Conservation (phyloP, 371 early-diverging fungal species). For the Mucor sp. region DNA sequence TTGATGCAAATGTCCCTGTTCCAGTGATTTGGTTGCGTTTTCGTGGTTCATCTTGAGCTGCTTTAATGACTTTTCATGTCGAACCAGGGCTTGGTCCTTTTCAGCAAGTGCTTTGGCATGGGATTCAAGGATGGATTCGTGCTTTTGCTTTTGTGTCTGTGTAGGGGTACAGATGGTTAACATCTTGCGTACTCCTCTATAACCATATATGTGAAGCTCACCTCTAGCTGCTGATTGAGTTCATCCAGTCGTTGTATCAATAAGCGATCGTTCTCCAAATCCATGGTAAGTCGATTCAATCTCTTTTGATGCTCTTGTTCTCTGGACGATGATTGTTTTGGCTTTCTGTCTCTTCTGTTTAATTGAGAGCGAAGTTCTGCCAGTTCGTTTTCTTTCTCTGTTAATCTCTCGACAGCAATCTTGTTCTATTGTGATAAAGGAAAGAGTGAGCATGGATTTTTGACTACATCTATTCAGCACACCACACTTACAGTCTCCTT, state of each 20-base stretch:
- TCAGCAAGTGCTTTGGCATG: slow-evolving; percentile 50
- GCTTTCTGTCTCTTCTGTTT: slow-evolving; percentile 36
- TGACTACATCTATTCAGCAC: background rate
- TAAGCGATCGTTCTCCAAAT: slow-evolving; percentile 47
- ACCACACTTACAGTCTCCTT: slow-evolving; percentile 37
- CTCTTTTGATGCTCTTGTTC: slow-evolving; percentile 37
- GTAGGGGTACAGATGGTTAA: too few relatives aligned
- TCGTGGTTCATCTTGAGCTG: slow-evolving; percentile 38
- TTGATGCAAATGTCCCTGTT: slow-evolving; percentile 34
- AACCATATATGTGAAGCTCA: slow-evolving; percentile 14
- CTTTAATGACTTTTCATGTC: slow-evolving; percentile 39
- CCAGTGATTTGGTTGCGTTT: slow-evolving; percentile 30
- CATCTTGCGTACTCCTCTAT: too few relatives aligned
- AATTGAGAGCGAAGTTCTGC: slow-evolving; percentile 37
- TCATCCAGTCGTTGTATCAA: slow-evolving; percentile 49
- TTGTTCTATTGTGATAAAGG: slow-evolving; percentile 33
- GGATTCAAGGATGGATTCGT: slow-evolving; percentile 39
- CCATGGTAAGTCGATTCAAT: slow-evolving; percentile 44
- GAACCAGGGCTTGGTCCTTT: slow-evolving; percentile 36
- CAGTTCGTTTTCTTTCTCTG: slow-evolving; percentile 46
- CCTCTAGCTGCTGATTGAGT: slow-evolving; percentile 46
- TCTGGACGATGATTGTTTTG: slow-evolving; percentile 14
- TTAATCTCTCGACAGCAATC: slow-evolving; percentile 34
- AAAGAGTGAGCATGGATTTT: background rate
- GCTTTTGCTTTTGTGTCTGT: slow-evolving; percentile 49